Evolutionary conservation across 768 basidiomycete species (phyloP).

Genomic region (Candolleomyces efflorescens): DNA sequence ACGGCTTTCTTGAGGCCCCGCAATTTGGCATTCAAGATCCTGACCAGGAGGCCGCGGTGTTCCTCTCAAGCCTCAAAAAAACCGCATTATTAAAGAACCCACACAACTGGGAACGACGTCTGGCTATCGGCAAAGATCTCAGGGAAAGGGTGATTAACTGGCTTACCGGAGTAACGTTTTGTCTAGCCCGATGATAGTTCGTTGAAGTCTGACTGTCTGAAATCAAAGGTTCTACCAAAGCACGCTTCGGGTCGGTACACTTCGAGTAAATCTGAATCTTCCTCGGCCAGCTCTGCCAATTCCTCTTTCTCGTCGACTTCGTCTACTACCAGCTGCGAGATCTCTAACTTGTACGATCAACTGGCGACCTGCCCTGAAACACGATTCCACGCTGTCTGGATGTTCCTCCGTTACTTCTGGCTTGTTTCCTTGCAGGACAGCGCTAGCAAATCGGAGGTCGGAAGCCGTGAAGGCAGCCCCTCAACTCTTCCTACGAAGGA

Average conservation of each 20-base stretch:
- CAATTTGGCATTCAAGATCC: background rate
- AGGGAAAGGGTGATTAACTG: constrained; percentile 35
- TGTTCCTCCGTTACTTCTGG: constrained; percentile 56
- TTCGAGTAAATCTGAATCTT: constrained; percentile 2
- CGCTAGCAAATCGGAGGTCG: background rate
- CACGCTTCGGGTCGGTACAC: constrained; percentile 9
- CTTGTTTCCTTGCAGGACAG: constrained; percentile 12
- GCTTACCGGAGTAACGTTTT: constrained; percentile 41
- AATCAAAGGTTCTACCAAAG: constrained; percentile 16
- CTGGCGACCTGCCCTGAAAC: constrained; percentile 52
- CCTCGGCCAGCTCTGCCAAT: constrained; percentile 3
- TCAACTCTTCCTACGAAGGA: background rate
- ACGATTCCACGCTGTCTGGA: constrained; percentile 59
- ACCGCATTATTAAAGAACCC: background rate
- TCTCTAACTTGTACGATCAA: constrained; percentile 45
- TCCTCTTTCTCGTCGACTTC: constrained; percentile 14
- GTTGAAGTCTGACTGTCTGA: background rate
- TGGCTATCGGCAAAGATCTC: constrained; percentile 29
- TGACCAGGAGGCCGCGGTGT: background rate
- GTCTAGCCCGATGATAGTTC: background rate
- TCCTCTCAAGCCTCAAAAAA: background rate
- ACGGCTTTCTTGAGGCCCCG: constrained; percentile 26
- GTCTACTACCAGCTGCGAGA: constrained; percentile 2
- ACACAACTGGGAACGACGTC: constrained; percentile 18
- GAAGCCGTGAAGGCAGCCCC: background rate